These are phyloP conservation scores for Biscogniauxia marginata DNA, from an alignment of 2,329 filamentous ascomycete species.

Conservation along the genomic window DNA sequence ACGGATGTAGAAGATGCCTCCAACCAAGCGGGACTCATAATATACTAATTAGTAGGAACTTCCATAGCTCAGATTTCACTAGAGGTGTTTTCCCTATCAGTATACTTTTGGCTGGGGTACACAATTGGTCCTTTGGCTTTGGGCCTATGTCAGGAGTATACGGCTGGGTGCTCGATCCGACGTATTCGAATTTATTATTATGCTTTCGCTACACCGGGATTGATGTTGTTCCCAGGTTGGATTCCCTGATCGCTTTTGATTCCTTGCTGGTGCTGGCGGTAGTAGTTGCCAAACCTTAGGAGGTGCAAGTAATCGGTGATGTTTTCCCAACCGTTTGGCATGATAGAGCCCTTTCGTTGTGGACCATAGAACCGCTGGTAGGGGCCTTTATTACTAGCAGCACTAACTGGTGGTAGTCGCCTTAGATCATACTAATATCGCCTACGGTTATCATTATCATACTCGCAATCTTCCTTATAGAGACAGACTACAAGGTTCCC, in stretches of 20 bases:
- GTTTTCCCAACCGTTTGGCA: slow-evolving; percentile 48
- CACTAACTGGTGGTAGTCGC: slow-evolving; percentile 53
- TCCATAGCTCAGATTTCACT: slow-evolving; percentile 41
- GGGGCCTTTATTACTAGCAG: slow-evolving; percentile 49
- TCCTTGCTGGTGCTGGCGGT: slow-evolving; percentile 59
- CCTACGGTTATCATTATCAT: slow-evolving; percentile 34
- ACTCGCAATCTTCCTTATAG: slow-evolving; percentile 42
- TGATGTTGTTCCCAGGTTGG: slow-evolving; percentile 55
- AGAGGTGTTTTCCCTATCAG: slow-evolving; percentile 55
- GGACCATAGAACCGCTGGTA: slow-evolving; percentile 45
- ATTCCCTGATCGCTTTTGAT: slow-evolving; percentile 55
- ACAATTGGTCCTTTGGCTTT: slow-evolving; percentile 56
- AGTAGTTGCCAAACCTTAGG: slow-evolving; percentile 54
- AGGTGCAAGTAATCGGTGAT: slow-evolving; percentile 54
- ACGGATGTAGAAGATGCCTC: too few species aligned
- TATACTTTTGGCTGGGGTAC: slow-evolving; percentile 62
- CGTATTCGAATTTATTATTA: slow-evolving; percentile 58
- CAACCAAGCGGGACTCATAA: too few species aligned
- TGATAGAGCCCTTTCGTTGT: slow-evolving; percentile 49
- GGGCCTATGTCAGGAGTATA: slow-evolving; percentile 63
- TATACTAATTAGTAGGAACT: slow-evolving; percentile 47
- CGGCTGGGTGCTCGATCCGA: slow-evolving; percentile 57
- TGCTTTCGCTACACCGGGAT: slow-evolving; percentile 63
- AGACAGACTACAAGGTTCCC: slow-evolving; percentile 51
- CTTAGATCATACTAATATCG: slow-evolving; percentile 52